Evolutionary conservation across 805 yeast genomes (phyloP).

Genomic region (Sugiyamaella valdiviana): DNA sequence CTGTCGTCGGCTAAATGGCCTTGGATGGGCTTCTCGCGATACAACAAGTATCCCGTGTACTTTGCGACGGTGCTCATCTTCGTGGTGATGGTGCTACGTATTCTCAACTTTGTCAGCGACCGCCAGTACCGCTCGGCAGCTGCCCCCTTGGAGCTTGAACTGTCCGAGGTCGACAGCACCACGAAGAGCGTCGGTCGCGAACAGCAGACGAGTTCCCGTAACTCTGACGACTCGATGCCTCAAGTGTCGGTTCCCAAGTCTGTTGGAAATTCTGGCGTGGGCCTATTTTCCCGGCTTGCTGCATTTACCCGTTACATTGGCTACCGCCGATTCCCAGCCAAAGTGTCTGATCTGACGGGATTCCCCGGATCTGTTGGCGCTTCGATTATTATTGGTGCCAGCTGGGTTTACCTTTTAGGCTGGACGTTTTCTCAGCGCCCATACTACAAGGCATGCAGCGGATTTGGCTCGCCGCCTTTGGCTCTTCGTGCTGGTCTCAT

Average conservation of each 20-base stretch:
- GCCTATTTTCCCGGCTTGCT: neutral
- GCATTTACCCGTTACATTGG: slow-evolving; percentile 15
- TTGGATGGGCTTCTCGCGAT: slow-evolving; percentile 9
- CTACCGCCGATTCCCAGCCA: slow-evolving; percentile 14
- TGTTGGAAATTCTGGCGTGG: neutral
- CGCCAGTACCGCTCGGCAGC: neutral
- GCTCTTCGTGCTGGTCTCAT: slow-evolving; percentile 20
- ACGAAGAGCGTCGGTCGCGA: too few species aligned
- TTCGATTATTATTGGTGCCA: neutral
- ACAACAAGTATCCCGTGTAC: slow-evolving; percentile 15
- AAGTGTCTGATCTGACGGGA: slow-evolving; percentile 1
- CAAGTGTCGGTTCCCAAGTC: neutral
- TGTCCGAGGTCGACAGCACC: neutral
- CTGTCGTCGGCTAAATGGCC: slow-evolving; percentile 9
- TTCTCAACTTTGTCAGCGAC: slow-evolving; percentile 9
- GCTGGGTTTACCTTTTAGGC: slow-evolving; percentile 8
- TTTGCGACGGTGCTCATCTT: slow-evolving; percentile 13
- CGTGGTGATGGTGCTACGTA: slow-evolving; percentile 9
- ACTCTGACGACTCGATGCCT: too few species aligned
- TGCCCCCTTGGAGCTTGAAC: neutral
- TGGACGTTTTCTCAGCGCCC: slow-evolving; percentile 15
- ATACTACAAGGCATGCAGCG: slow-evolving; percentile 17
- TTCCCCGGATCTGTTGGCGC: slow-evolving; percentile 15
- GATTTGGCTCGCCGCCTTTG: slow-evolving; percentile 21
- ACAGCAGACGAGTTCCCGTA: too few species aligned